Evolutionary conservation across 208 protist species (phyloP).

Genomic region (Spongospora subterranea): DNA sequence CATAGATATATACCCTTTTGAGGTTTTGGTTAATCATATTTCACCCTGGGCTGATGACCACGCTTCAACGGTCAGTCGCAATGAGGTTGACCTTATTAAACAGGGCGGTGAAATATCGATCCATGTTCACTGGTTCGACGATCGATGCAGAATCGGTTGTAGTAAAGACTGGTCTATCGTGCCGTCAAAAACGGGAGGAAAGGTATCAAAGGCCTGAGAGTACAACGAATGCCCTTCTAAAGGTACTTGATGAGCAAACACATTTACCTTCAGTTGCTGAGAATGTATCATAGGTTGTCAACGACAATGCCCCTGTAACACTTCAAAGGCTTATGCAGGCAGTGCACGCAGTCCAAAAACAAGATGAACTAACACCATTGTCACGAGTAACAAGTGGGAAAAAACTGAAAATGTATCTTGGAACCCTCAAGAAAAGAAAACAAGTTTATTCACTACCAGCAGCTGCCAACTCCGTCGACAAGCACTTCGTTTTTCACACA

Average conservation of each 20-base stretch:
- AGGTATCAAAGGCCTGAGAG: background rate
- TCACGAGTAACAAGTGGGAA: background rate
- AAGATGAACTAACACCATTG: background rate
- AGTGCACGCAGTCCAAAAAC: background rate
- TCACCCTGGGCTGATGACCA: no score
- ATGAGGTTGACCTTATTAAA: no score
- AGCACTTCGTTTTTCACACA: background rate
- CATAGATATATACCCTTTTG: no score
- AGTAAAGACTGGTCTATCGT: background rate
- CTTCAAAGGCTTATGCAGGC: background rate
- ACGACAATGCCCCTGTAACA: background rate
- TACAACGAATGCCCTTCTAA: background rate
- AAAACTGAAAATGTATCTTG: background rate
- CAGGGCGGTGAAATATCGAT: background rate
- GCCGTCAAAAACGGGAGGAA: background rate
- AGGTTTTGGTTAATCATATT: no score
- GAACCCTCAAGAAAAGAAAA: background rate
- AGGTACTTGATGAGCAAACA: background rate
- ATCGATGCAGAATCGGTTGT: background rate
- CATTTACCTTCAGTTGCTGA: background rate
- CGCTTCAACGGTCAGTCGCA: no score
- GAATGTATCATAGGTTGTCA: background rate
- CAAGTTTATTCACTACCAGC: background rate
- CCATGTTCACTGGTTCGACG: background rate
- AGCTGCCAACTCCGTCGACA: background rate